These are phyloP conservation scores for Rhodomyrtus psidioides DNA, from an alignment of 441 rosid genomes.

Conservation along the genomic window DNA sequence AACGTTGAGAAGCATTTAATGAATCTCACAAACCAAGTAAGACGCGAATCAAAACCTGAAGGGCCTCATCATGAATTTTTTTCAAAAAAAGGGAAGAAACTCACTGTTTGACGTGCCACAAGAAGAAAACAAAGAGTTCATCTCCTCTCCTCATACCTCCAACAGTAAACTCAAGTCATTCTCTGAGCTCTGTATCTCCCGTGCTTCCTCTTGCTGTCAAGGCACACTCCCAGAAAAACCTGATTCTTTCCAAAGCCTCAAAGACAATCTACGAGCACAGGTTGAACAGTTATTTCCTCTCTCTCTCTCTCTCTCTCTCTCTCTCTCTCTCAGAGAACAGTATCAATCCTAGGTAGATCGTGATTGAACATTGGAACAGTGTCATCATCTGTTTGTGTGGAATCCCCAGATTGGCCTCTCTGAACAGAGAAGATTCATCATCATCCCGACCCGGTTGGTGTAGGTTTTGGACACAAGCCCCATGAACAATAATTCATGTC, in stretches of 20 bases:
- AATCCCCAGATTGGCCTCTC: not conserved
- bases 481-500: not conserved
- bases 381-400: not conserved
- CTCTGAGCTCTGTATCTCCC: not conserved
- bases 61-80: not conserved
- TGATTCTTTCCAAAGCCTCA: not conserved
- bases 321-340: not conserved
- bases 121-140: not conserved
- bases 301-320: not conserved
- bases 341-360: not conserved
- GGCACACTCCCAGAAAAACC: not conserved
- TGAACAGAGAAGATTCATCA: not conserved
- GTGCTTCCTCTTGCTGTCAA: not conserved
- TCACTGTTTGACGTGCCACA: not conserved
- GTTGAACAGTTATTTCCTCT: not conserved
- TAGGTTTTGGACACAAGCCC: not conserved
- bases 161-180: not conserved
- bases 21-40: not conserved
- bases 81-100: not conserved
- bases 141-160: not conserved
- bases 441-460: not conserved
- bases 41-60: fast-evolving
- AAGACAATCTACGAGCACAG: not conserved
- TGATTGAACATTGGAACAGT: not conserved
- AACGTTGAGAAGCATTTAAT: not conserved